Evolutionary conservation across 176 grass and related monocot species (phyloP).

Genomic region (Puccinellia tenuiflora): DNA sequence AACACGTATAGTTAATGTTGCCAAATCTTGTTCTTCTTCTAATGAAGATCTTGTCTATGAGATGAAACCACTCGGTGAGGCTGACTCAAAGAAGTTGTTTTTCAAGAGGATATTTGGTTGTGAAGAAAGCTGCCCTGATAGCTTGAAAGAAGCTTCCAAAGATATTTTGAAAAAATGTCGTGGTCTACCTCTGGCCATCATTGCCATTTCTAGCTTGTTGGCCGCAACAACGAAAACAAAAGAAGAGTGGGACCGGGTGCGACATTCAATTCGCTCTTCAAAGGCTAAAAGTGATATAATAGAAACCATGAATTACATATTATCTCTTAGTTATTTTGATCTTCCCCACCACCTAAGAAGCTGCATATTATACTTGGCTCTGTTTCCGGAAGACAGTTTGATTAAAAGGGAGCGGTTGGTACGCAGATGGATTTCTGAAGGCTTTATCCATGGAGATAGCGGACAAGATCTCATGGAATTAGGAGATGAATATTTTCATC

Average conservation of each 20-base stretch:
- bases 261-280: conserved; percentile 4
- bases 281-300: background rate
- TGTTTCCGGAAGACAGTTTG: conserved; percentile 11
- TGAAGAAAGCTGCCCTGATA: conserved; percentile 10
- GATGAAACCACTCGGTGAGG: conserved; percentile 10
- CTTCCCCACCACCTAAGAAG: conserved; percentile 22
- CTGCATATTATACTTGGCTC: conserved; percentile 21
- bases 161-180: conserved; percentile 21
- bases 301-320: conserved; percentile 12
- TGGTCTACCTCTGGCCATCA: conserved; percentile 25
- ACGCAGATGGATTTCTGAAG: conserved; percentile 34
- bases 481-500: conserved; percentile 15
- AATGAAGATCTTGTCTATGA: conserved; percentile 11
- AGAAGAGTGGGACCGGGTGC: conserved; percentile 19
- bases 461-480: background rate
- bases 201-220: conserved; percentile 21
- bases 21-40: conserved; percentile 2
- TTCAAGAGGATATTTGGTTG: conserved; percentile 23
- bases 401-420: background rate
- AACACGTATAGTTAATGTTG: conserved; percentile 13
- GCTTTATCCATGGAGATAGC: conserved; percentile 6
- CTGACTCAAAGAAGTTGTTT: conserved; percentile 24
- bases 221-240: background rate
- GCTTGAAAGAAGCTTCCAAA: background rate
- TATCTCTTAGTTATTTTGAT: conserved; percentile 26